Base-by-base conservation (phyloP, 2,329 filamentous ascomycete species). In the Conoideocrella luteorostrata region DNA sequence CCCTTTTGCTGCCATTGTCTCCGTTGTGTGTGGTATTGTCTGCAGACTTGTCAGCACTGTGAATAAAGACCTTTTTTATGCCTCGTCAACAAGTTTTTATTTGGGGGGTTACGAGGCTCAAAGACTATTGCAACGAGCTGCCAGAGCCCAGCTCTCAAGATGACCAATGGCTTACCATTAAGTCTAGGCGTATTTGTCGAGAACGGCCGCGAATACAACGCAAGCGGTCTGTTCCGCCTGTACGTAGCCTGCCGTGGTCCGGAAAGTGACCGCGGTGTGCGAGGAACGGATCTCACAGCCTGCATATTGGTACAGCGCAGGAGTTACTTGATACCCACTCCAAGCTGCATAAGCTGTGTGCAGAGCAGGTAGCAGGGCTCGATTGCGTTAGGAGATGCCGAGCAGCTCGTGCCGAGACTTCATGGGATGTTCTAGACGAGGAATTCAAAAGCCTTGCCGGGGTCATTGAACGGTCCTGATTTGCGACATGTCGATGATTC, bases 81-180 rank as follows among this genome's bases (percentile, higher is more conserved):
- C n/a, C n/a, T n/a, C n/a, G n/a, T n/a, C n/a, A n/a, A n/a, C n/a
- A n/a, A n/a, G n/a, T n/a, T n/a, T n/a, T n/a, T n/a, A n/a, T n/a
- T n/a, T n/a, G n/a, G n/a, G n/a, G n/a, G n/a, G n/a, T n/a, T n/a
- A n/a, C n/a, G n/a, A n/a, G n/a, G n/a, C n/a, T n/a, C n/a, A n/a
- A n/a, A n/a, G n/a, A n/a, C n/a, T n/a, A n/a, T n/a, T n/a, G n/a
- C n/a, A n/a, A n/a, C n/a, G n/a, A n/a, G n/a, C n/a, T n/a, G n/a
- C n/a, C n/a, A n/a, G n/a, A n/a, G n/a, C n/a, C n/a, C n/a, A n/a
- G n/a, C n/a, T n/a, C n/a, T n/a, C n/a, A n/a, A n/a, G n/a, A n/a
- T n/a, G n/a, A n/a, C n/a, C n/a, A n/a, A n/a, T n/a, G n/a, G n/a
- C 44, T 24, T 33, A 49, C 47, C 44, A 5, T 38, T 44, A 17